Conservation (phyloP, 306 rosid genomes). For the Dryas drummondii region DNA sequence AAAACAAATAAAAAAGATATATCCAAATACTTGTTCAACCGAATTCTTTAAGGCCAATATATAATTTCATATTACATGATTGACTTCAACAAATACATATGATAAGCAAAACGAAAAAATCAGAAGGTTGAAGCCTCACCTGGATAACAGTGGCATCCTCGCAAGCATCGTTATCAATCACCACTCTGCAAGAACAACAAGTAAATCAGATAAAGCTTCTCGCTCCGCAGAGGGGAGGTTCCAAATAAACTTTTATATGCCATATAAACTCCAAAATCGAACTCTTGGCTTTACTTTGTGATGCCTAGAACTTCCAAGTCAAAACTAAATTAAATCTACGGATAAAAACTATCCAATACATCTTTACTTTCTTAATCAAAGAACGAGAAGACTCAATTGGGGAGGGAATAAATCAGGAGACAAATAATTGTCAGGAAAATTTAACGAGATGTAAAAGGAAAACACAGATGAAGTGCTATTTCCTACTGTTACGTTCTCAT, state of each 20-base stretch:
- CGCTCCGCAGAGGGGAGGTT: neutral
- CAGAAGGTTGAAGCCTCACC: constrained; percentile 39
- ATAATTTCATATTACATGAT: neutral
- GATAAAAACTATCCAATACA: neutral
- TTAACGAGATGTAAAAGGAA: too few relatives aligned
- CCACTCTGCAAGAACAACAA: constrained; percentile 65
- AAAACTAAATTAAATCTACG: neutral
- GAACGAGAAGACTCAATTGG: neutral
- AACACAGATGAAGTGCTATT: too few relatives aligned
- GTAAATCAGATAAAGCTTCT: constrained; percentile 26
- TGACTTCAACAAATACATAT: constrained; percentile 5
- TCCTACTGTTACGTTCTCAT: too few relatives aligned
- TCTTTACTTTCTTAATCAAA: neutral
- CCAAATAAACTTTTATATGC: neutral
- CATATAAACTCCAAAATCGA: constrained; percentile 3
- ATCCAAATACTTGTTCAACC: constrained; percentile 3
- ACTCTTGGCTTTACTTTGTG: constrained; percentile 1
- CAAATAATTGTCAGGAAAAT: too few relatives aligned
- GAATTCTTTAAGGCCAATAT: constrained; percentile 10
- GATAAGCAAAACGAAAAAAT: neutral
- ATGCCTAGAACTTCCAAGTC: neutral
- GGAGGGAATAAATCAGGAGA: neutral
- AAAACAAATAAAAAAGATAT: neutral
- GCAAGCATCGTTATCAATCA: constrained; percentile 77
- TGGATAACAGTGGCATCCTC: constrained; percentile 76